Evolutionary conservation across 306 rosid species (phyloP), one percentile per base, ranked within the genome.

Genomic region (Prunus persica): DNA sequence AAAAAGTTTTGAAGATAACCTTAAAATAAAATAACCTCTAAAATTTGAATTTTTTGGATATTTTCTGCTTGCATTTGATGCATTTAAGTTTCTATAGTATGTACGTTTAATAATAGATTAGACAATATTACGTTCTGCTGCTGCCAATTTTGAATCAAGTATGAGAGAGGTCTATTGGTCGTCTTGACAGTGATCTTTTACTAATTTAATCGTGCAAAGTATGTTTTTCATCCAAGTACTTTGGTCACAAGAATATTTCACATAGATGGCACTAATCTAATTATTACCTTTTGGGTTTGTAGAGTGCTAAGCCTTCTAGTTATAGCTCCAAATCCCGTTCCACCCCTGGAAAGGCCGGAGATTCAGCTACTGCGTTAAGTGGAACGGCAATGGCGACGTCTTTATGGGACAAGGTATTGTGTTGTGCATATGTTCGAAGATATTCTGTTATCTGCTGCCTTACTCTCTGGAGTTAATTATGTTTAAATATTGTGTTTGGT

Each of bases 381-480:
- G 75, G 81, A 32, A 50, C 61, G 67, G 62, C 82, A 63, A 83
- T 76, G 69, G 72, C 82, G 32, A 77, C 84, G 4, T 76, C 88
- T 28, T 84, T 85, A 55, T 93, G 97, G 98, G 90, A 85, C 72
- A 93, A 91, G 86, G 98, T 90, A 80, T 75, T 51, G 38, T 65
- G 79, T 80, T 51, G 43, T 76, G n/a, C 83, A 43, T 34, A 20
- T 64, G 66, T 5, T 67, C 50, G 34, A 71, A 22, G 49, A 65
- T 10, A 13, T 11, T 46, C 58, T 12, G 22, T 56, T 83, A 63
- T 64, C 47, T 45, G n/a, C n/a, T 79, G 49, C 41, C 65, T 52
- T 78, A 16, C 63, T 38, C 5, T 30, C 2, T 64, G 20, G 47
- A 52, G 38, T 50, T 14, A 25, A 13, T 8, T 50, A 16, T 52